Evolutionary conservation across 2,329 filamentous ascomycete genomes (phyloP).

Genomic region (Penicillium sp.): DNA sequence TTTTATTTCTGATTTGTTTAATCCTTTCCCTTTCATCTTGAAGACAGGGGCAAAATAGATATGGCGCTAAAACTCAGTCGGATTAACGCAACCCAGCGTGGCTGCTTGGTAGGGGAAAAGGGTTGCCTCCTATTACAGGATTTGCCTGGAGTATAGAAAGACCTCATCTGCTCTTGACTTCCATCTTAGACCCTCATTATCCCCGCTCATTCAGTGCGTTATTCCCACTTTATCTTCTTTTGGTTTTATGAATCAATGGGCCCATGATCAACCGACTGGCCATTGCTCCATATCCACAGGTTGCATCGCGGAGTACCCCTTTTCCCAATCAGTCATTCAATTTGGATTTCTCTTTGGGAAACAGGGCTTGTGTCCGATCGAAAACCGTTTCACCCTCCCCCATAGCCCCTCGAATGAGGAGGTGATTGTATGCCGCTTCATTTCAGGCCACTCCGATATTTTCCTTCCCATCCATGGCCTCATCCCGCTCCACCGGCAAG

Average conservation of each 20-base stretch:
- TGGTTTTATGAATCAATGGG: not conserved
- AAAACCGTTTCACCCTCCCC: not conserved
- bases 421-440: not conserved
- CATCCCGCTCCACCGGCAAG: conserved; percentile 32
- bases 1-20: not conserved
- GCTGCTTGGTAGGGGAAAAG: not conserved
- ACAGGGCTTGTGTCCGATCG: not conserved
- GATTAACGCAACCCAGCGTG: conserved; percentile 2
- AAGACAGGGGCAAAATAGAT: conserved; percentile 4
- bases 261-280: not conserved
- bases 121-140: conserved; percentile 7
- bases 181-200: not conserved
- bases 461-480: conserved; percentile 22
- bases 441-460: not conserved
- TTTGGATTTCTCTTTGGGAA: not conserved
- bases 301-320: not conserved
- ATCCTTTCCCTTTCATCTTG: not conserved
- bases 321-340: not conserved
- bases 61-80: conserved; percentile 1
- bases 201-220: not conserved
- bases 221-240: not conserved
- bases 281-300: conserved; percentile 1
- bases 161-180: not conserved
- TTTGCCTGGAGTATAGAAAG: conserved; percentile 5
- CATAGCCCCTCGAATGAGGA: not conserved